Percentiles rank a stretch among this genome's conserved stretches.
Conservation (phyloP, 192 early-diverging fungal genomes). For the Chytriomyces hyalinus region DNA sequence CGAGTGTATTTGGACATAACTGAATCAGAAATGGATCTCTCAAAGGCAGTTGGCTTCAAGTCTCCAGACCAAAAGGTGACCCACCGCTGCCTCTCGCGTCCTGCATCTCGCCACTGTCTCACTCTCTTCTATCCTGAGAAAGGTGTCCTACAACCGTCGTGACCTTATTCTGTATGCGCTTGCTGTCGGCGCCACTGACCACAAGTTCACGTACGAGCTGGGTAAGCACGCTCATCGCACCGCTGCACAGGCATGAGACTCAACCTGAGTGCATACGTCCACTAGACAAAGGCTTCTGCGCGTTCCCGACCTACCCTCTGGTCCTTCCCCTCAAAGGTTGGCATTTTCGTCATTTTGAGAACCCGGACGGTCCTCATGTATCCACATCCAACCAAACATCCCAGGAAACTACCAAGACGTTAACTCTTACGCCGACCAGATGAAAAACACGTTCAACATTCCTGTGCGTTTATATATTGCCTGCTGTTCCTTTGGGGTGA, state of each 20-base stretch:
- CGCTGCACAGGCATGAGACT: background rate
- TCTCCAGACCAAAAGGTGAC: conserved; percentile 6
- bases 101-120: background rate
- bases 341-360: conserved; percentile 26
- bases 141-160: conserved; percentile 36
- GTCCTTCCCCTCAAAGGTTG: conserved; percentile 66
- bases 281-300: conserved; percentile 61
- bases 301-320: conserved; percentile 76
- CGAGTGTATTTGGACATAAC: too few species aligned
- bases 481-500: background rate
- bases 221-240: conserved; percentile 3
- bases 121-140: background rate
- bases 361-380: conserved; percentile 64
- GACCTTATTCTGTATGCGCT: conserved; percentile 79
- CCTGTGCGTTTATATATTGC: conserved; percentile 5
- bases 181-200: conserved; percentile 68
- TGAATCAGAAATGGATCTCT: conserved; percentile 10
- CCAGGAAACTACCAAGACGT: conserved; percentile 60
- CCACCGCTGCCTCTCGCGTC: background rate
- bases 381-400: conserved; percentile 55
- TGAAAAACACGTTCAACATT: conserved; percentile 31
- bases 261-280: background rate
- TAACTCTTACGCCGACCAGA: conserved; percentile 57
- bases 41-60: conserved; percentile 11
- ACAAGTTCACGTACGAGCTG: conserved; percentile 72